Base-by-base conservation (phyloP, 768 basidiomycete genomes). In the Trichaptum fuscoviolaceum region DNA sequence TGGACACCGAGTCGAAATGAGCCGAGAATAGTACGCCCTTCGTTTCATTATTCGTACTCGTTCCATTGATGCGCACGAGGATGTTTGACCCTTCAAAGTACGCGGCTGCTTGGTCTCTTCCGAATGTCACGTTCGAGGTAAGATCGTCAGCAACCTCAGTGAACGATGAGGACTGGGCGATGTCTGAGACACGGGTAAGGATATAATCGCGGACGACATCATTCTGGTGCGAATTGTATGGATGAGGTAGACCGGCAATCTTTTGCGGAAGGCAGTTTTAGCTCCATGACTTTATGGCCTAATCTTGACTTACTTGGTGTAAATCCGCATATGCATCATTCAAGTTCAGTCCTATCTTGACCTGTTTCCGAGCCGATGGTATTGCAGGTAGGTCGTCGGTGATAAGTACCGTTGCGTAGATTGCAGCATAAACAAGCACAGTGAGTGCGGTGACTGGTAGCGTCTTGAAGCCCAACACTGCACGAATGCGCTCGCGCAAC, bases 1-100 rank as follows among this genome's bases (percentile, higher is more conserved):
- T 89, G 0, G 90, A 89, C 5, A 92, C 91, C 0, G 91, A 92
- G 76, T 92, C 91, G 73, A 85, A 93, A 71, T 94, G 93, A 1
- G 92, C 91, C 0, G 91, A 92, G 67, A 94, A 87, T 10, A 94
- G 74, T 1, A 91, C 87, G 4, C 80, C 79, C 25, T 67, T 74
- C 17, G 74, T 65, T 20, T 71, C 67, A 26, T 72, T 74, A 7
- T 70, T 67, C 6, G 76, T 71, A 20, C 84, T 81, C 0, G 79
- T 80, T 0, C 88, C 88, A 64, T 85, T 80, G 27, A 90, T 74
- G 71, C 85, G 90, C 59, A 90, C 85, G 4, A 91, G 76, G 26
- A 91, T 78, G 67, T 92, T 92, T 23, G 79, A 86, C 4, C 85
- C 85, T 72, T 91, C 88, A 68, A 87, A 89, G 71, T 91, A 89